phyloP scores from a whole-genome alignment of 495 filamentous ascomycete genomes.

The Aspergillus indologenus region DNA sequence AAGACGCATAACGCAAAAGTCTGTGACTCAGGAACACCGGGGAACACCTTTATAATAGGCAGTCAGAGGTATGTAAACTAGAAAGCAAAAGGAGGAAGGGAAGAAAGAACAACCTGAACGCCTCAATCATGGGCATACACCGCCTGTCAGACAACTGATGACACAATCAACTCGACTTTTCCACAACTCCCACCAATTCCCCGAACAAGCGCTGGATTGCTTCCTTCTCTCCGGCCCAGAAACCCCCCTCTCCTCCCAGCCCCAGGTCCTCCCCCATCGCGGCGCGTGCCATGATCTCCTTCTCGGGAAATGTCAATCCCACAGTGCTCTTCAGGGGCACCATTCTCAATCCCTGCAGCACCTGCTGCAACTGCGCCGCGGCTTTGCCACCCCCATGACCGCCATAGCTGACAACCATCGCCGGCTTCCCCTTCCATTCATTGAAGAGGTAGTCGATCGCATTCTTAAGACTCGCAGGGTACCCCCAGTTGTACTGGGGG shows the following conservation, averaged over 20 bases:
- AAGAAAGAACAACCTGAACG: too few relatives aligned
- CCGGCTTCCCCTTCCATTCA: slow-evolving; percentile 60
- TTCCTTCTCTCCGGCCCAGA: slow-evolving; percentile 9
- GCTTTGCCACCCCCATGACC: slow-evolving; percentile 46
- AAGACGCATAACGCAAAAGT: too few relatives aligned
- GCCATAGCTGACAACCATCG: slow-evolving; percentile 55
- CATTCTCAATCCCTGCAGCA: slow-evolving; percentile 27
- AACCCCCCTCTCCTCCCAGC: neutral
- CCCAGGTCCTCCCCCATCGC: slow-evolving; percentile 9
- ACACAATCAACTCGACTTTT: neutral
- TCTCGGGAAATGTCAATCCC: slow-evolving; percentile 19
- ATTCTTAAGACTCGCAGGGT: slow-evolving; percentile 57
- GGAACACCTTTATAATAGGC: too few relatives aligned
- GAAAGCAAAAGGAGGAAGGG: too few relatives aligned
- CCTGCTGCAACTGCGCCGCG: slow-evolving; percentile 33
- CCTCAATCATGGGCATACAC: too few relatives aligned
- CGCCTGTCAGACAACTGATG: neutral
- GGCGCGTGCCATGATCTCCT: slow-evolving; percentile 3
- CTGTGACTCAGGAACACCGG: too few relatives aligned
- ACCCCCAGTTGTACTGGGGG: slow-evolving; percentile 54
- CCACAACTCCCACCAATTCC: neutral
- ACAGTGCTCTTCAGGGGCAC: slow-evolving; percentile 12
- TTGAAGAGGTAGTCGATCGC: slow-evolving; percentile 59
- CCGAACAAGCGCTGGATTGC: neutral
- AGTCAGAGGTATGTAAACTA: too few relatives aligned